Conservation (phyloP, 345 rosid species). For the Sisymbrium altissimum region DNA sequence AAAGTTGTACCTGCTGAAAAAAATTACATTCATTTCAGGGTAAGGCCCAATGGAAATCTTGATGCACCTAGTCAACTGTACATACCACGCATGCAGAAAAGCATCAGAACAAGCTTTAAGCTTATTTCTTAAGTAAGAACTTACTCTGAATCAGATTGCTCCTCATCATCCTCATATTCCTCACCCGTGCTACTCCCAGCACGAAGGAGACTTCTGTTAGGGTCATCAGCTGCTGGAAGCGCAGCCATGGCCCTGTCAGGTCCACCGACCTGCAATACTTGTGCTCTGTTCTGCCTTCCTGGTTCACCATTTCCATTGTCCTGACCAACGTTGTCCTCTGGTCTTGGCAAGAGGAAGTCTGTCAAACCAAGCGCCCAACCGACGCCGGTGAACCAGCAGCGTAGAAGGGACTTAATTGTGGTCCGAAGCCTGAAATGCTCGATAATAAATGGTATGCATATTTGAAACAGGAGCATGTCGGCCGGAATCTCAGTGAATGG, state of each 20-base stretch:
- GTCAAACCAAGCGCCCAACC: conserved; percentile 94
- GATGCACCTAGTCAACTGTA: neutral
- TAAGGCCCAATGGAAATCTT: neutral
- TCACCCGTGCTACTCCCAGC: conserved; percentile 44
- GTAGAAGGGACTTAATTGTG: conserved; percentile 84
- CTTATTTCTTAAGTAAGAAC: conserved; percentile 29
- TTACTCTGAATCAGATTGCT: conserved; percentile 87
- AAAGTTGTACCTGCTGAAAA: conserved; percentile 77
- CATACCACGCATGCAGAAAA: neutral
- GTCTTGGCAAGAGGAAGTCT: conserved; percentile 77
- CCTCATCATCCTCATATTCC: conserved; percentile 67
- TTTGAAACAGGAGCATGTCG: conserved; percentile 96
- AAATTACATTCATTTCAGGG: conserved; percentile 11
- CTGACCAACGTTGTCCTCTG: conserved; percentile 72
- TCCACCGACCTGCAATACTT: conserved; percentile 48
- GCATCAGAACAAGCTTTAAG: neutral
- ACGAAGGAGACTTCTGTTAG: conserved; percentile 43
- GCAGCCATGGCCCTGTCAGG: conserved; percentile 65
- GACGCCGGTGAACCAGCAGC: conserved; percentile 85
- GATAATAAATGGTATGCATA: conserved; percentile 94
- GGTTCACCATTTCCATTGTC: conserved; percentile 72
- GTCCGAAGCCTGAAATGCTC: conserved; percentile 90
- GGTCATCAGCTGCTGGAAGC: conserved; percentile 49
- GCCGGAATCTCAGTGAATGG: conserved; percentile 99
- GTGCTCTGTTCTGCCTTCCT: conserved; percentile 70